Conservation (phyloP, 805 yeast genomes). For the Cyberlindnera xylosilytica region DNA sequence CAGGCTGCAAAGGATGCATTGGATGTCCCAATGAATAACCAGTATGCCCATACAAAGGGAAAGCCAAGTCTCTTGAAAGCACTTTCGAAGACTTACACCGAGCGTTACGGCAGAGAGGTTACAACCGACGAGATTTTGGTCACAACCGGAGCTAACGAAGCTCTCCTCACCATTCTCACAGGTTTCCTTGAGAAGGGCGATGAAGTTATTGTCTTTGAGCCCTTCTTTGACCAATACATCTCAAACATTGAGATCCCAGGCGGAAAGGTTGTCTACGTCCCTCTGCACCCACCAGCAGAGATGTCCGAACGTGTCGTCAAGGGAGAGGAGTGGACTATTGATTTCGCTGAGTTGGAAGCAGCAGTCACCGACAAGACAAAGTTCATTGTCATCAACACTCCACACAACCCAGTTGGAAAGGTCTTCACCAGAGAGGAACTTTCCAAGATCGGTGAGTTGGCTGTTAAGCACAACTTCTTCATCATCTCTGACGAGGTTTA, state of each 20-base stretch:
- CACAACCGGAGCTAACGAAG: slow-evolving; percentile 97
- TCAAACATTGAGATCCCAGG: slow-evolving; percentile 93
- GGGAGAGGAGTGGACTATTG: slow-evolving; percentile 86
- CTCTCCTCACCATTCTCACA: slow-evolving; percentile 78
- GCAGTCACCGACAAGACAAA: slow-evolving; percentile 77
- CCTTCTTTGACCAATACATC: slow-evolving; percentile 95
- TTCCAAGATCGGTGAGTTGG: slow-evolving; percentile 69
- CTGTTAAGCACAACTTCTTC: slow-evolving; percentile 79
- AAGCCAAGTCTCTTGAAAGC: slow-evolving; percentile 72
- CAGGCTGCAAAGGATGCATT: slow-evolving; percentile 78
- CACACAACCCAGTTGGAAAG: slow-evolving; percentile 96
- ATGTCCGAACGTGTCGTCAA: slow-evolving; percentile 59
- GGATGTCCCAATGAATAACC: slow-evolving; percentile 73
- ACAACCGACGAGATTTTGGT: slow-evolving; percentile 65
- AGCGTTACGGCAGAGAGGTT: slow-evolving; percentile 56
- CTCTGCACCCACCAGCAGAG: slow-evolving; percentile 78
- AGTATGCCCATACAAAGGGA: slow-evolving; percentile 90
- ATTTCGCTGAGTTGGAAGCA: slow-evolving; percentile 70
- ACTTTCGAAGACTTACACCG: slow-evolving; percentile 67
- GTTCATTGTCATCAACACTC: slow-evolving; percentile 84
- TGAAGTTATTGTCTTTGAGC: slow-evolving; percentile 94
- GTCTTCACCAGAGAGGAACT: slow-evolving; percentile 78
- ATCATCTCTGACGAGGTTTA: slow-evolving; percentile 93
- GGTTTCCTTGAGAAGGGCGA: slow-evolving; percentile 87
- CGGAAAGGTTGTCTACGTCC: slow-evolving; percentile 85